Conservation (phyloP, 2,329 filamentous ascomycete genomes). For the Monosporascus sp. region DNA sequence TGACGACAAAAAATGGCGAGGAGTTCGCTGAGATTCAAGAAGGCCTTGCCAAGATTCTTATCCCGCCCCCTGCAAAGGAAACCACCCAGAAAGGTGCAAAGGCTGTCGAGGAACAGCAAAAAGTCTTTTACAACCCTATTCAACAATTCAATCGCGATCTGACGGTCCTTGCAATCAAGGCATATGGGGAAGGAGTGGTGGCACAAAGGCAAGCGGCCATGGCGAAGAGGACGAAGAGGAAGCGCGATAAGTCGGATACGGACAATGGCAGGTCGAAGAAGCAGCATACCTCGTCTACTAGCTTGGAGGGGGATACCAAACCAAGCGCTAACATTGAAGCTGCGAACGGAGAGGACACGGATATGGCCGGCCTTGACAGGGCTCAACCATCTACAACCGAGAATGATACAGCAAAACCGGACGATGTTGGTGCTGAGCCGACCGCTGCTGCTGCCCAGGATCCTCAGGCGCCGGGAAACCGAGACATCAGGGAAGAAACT, state of each 20-base stretch:
- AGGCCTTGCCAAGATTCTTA: constrained; percentile 52
- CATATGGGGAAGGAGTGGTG: constrained; percentile 68
- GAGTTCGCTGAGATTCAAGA: constrained; percentile 48
- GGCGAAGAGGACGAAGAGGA: constrained; percentile 41
- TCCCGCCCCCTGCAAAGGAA: constrained; percentile 35
- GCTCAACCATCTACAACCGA: constrained; percentile 1
- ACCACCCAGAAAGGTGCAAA: constrained; percentile 24
- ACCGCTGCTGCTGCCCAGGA: constrained; percentile 2
- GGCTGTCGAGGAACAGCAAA: constrained; percentile 57
- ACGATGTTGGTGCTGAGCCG: constrained; percentile 2
- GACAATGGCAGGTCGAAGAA: constrained; percentile 16
- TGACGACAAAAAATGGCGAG: constrained; percentile 37
- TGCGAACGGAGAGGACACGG: constrained; percentile 3
- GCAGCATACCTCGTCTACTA: constrained; percentile 13
- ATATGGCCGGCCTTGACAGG: constrained; percentile 17
- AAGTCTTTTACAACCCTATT: constrained; percentile 98
- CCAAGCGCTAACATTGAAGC: not conserved
- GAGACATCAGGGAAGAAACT: constrained; percentile 4
- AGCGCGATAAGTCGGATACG: constrained; percentile 27
- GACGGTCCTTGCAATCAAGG: constrained; percentile 86
- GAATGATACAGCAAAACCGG: not conserved
- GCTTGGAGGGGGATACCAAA: constrained; percentile 4
- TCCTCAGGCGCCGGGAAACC: constrained; percentile 8
- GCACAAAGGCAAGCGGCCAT: constrained; percentile 38
- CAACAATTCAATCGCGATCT: constrained; percentile 98